Evolutionary conservation across 1,139 yeast genomes (phyloP), one percentile per base, ranked within the genome.

Genomic region (Candida smagusa): DNA sequence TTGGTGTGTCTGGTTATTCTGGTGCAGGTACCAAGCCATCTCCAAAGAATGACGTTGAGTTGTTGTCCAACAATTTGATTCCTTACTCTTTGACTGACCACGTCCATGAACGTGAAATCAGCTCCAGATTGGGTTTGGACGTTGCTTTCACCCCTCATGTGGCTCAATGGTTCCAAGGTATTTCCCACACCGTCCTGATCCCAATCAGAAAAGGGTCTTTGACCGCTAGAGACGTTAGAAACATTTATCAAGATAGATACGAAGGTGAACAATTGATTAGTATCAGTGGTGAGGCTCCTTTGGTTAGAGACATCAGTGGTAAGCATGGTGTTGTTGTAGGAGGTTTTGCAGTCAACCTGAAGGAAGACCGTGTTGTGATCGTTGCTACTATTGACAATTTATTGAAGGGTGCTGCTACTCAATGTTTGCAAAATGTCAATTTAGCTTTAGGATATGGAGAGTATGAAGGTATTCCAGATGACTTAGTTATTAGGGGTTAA

Each of bases 11-110:
- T 35, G 99, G 99, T 33, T 92, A 92, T 63, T 90, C 98, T 13
- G 99, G 99, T 42, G 98, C 98, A 12, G 98, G 98, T 47, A 90
- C 99, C 37, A 92, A 94, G 66, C 98, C 98, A 40, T 86, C 96
- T 6, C 96, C 96, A 43, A 89, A 89, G 70, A 94, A 92, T 59
- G 97, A 92, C 58, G 68, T 84, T 38, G 73, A 78, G 43, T 72
- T 80, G 53, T 73, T 92, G 55, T 62, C 72, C 45, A 79, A 94
- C 67, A 92, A 92, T 67, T 71, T 94, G 59, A 86, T 92, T 55
- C 98, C 99, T 41, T 92, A 92, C 68, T 82, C 97, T 2, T 74
- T 94, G 54, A 94, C 98, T 13, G 96, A 92, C 61, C 99, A 92
- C 63, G 82, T 92, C 44, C 98, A 92, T 58, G 99, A 92, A 72